Evolutionary conservation across 805 yeast genomes (phyloP).

Genomic region (Middelhovenomyces tepae): DNA sequence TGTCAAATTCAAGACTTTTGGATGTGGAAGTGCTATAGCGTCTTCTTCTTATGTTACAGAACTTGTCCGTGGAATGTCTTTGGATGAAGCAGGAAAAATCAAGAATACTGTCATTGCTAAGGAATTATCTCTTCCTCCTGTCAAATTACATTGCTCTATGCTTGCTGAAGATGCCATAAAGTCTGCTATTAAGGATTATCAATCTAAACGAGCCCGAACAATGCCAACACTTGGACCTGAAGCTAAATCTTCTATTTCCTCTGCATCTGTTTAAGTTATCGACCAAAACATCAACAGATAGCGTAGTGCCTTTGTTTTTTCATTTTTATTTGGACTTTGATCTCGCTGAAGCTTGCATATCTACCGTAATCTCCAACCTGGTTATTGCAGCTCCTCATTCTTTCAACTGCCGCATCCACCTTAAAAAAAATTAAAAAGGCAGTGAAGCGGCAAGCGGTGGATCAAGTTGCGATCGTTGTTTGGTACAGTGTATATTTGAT

Average conservation of each 20-base stretch:
- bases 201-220: slow-evolving; percentile 57
- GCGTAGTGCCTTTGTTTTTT: too few relatives aligned
- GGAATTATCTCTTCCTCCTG: slow-evolving; percentile 93
- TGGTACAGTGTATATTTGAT: too few relatives aligned
- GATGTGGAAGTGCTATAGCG: slow-evolving; percentile 98
- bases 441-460: too few relatives aligned
- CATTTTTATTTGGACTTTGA: too few relatives aligned
- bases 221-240: slow-evolving; percentile 54
- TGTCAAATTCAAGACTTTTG: slow-evolving; percentile 96
- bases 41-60: slow-evolving; percentile 93
- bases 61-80: slow-evolving; percentile 85
- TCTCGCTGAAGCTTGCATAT: too few relatives aligned
- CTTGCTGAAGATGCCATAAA: slow-evolving; percentile 98
- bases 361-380: too few relatives aligned
- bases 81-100: slow-evolving; percentile 87
- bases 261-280: slow-evolving; percentile 10
- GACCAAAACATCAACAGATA: too few relatives aligned
- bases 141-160: slow-evolving; percentile 96
- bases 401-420: too few relatives aligned
- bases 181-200: slow-evolving; percentile 92
- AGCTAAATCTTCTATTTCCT: slow-evolving; percentile 18
- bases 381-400: too few relatives aligned
- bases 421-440: too few relatives aligned
- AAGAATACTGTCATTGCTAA: slow-evolving; percentile 92
- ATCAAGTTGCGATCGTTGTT: too few relatives aligned